Conservation (phyloP, 2,329 filamentous ascomycete genomes). For the Xylaria sp. region DNA sequence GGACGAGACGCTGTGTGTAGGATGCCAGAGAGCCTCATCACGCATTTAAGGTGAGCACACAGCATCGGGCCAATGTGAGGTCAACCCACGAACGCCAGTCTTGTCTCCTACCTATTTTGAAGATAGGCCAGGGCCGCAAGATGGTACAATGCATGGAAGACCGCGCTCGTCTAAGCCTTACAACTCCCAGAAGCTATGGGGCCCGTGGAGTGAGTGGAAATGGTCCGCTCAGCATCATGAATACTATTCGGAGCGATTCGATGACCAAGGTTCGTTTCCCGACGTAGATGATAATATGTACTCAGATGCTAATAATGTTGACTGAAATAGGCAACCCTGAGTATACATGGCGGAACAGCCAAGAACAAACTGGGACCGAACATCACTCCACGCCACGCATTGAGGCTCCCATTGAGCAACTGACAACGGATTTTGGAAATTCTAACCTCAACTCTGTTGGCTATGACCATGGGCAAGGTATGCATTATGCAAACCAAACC, state of each 20-base stretch:
- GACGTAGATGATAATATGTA: not conserved
- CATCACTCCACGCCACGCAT: conserved; percentile 26
- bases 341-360: conserved; percentile 1
- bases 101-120: conserved; percentile 17
- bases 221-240: conserved; percentile 23
- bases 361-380: conserved; percentile 10
- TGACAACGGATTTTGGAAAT: conserved; percentile 19
- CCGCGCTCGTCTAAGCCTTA: conserved; percentile 20
- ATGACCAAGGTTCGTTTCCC: conserved; percentile 25
- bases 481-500: conserved; percentile 5
- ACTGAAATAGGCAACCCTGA: conserved; percentile 10
- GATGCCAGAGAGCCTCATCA: conserved; percentile 26
- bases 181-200: conserved; percentile 19
- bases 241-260: conserved; percentile 24
- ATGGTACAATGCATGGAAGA: conserved; percentile 31
- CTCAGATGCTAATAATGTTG: not conserved
- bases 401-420: conserved; percentile 16
- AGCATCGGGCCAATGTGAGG: conserved; percentile 10
- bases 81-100: conserved; percentile 2
- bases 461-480: conserved; percentile 13
- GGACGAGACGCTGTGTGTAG: no score
- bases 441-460: conserved; percentile 18
- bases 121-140: conserved; percentile 23
- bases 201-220: conserved; percentile 26
- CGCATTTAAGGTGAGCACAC: conserved; percentile 27